phyloP scores from a whole-genome alignment of 2,329 filamentous ascomycete genomes.

The Aspergillus floridensis region DNA sequence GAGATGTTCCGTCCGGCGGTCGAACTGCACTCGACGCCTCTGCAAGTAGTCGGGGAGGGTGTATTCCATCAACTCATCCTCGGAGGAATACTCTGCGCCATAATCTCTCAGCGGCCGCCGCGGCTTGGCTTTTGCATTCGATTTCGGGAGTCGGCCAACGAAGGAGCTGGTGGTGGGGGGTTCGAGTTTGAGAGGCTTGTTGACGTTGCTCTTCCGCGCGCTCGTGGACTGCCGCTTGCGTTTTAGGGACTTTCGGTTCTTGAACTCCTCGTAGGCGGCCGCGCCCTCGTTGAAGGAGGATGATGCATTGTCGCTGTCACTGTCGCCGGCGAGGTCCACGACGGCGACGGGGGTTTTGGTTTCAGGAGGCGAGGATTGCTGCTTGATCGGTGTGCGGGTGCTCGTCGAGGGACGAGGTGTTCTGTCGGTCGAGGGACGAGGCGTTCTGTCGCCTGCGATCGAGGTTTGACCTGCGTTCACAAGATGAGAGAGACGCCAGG shows the following conservation, averaged over 20 bases:
- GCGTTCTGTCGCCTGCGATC: neutral
- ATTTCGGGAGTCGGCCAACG: slow-evolving; percentile 33
- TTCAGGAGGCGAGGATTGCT: slow-evolving; percentile 11
- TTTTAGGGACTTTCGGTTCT: slow-evolving; percentile 56
- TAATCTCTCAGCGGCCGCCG: slow-evolving; percentile 41
- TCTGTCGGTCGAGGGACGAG: neutral
- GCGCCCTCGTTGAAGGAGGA: slow-evolving; percentile 37
- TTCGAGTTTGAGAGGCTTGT: slow-evolving; percentile 46
- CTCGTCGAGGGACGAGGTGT: neutral
- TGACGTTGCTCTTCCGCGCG: slow-evolving; percentile 46
- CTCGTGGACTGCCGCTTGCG: slow-evolving; percentile 52
- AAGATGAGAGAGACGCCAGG: slow-evolving; percentile 16
- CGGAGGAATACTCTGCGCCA: slow-evolving; percentile 49
- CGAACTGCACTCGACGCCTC: slow-evolving; percentile 66
- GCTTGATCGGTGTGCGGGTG: slow-evolving; percentile 1
- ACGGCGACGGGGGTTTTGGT: slow-evolving; percentile 14
- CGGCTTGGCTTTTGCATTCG: slow-evolving; percentile 22
- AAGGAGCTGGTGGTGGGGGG: slow-evolving; percentile 36
- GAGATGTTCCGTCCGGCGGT: slow-evolving; percentile 57
- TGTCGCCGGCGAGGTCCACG: slow-evolving; percentile 21
- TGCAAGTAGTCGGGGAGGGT: slow-evolving; percentile 71
- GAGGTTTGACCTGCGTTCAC: slow-evolving; percentile 3
- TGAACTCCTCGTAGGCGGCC: slow-evolving; percentile 61
- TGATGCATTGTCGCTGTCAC: slow-evolving; percentile 29
- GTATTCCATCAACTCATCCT: slow-evolving; percentile 56